Percentiles rank a stretch among this genome's conserved stretches.
phyloP scores from a whole-genome alignment of 2,329 filamentous ascomycete species.

The Tetracladium maxilliforme region DNA sequence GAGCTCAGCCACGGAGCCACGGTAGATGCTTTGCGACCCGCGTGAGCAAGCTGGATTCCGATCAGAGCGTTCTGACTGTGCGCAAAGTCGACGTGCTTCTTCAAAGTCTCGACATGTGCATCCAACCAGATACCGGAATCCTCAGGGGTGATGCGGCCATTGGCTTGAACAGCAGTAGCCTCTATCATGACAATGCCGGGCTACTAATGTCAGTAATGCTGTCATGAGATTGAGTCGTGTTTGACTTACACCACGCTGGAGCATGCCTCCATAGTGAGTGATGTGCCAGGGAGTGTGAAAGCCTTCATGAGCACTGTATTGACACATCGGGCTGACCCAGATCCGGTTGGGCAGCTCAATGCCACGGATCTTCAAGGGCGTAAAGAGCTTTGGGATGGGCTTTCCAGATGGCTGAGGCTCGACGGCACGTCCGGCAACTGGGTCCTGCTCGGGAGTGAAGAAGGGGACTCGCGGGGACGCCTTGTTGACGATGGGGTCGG shows the following conservation, averaged over 20 bases:
- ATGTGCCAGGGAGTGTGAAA: slow-evolving; percentile 72
- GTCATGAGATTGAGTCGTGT: too few species aligned
- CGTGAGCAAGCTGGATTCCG: slow-evolving; percentile 71
- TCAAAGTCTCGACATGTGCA: slow-evolving; percentile 59
- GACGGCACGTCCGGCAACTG: slow-evolving; percentile 25
- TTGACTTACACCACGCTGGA: slow-evolving; percentile 60
- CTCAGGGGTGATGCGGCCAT: slow-evolving; percentile 73
- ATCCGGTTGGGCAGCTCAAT: slow-evolving; percentile 55
- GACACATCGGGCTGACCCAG: slow-evolving; percentile 47
- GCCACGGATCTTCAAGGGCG: slow-evolving; percentile 20
- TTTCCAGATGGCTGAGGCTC: slow-evolving; percentile 28
- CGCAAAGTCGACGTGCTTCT: slow-evolving; percentile 59
- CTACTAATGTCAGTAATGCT: too few species aligned
- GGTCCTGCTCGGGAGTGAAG: slow-evolving; percentile 30
- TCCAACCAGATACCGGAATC: slow-evolving; percentile 76
- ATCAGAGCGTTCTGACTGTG: slow-evolving; percentile 67
- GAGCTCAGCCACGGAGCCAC: slow-evolving; percentile 46
- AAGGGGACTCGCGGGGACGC: too few species aligned
- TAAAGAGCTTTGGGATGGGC: slow-evolving; percentile 32
- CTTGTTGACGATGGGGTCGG: too few species aligned
- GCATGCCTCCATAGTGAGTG: slow-evolving; percentile 67
- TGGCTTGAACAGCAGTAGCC: slow-evolving; percentile 58
- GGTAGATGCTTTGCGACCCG: slow-evolving; percentile 54
- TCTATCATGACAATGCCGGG: slow-evolving; percentile 63
- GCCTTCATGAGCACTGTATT: slow-evolving; percentile 53